phyloP scores from a whole-genome alignment of 1,284 basidiomycete species.

The Puccinia brachypodii region DNA sequence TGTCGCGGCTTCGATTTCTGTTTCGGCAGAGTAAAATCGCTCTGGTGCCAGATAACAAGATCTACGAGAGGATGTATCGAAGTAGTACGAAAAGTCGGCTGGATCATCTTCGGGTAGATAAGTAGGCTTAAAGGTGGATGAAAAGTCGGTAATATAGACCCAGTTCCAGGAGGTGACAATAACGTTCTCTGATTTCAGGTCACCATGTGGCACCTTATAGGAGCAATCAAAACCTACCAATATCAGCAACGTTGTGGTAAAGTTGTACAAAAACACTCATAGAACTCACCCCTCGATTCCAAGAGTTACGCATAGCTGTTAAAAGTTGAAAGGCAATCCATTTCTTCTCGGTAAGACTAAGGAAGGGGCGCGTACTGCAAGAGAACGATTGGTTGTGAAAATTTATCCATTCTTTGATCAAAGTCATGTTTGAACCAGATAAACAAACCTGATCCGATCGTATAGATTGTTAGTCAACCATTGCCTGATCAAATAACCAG shows the following conservation, averaged over 20 bases:
- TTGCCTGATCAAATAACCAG: slow-evolving; percentile 90
- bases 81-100: slow-evolving; percentile 96
- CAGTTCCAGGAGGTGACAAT: slow-evolving; percentile 95
- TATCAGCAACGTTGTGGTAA: not conserved
- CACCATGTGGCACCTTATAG: slow-evolving; percentile 83
- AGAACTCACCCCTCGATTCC: slow-evolving; percentile 64
- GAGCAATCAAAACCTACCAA: not conserved
- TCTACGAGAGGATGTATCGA: slow-evolving; percentile 87
- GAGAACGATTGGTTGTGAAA: not conserved
- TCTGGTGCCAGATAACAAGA: slow-evolving; percentile 98
- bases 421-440: no score
- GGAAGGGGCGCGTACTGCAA: slow-evolving; percentile 86
- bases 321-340: slow-evolving; percentile 97
- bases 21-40: slow-evolving; percentile 80
- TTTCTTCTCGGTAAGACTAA: slow-evolving; percentile 88
- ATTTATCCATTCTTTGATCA: not conserved
- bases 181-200: slow-evolving; percentile 97
- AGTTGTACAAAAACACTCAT: not conserved
- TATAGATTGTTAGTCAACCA: slow-evolving; percentile 94
- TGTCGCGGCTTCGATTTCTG: slow-evolving; percentile 63
- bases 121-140: slow-evolving; percentile 88
- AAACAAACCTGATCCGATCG: slow-evolving; percentile 85
- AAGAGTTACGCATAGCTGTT: slow-evolving; percentile 77
- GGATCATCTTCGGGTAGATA: slow-evolving; percentile 95
- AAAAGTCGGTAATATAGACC: slow-evolving; percentile 93